Evolutionary conservation across 2,329 filamentous ascomycete species (phyloP).

Genomic region (Stachybotrys chlorohalonatus): DNA sequence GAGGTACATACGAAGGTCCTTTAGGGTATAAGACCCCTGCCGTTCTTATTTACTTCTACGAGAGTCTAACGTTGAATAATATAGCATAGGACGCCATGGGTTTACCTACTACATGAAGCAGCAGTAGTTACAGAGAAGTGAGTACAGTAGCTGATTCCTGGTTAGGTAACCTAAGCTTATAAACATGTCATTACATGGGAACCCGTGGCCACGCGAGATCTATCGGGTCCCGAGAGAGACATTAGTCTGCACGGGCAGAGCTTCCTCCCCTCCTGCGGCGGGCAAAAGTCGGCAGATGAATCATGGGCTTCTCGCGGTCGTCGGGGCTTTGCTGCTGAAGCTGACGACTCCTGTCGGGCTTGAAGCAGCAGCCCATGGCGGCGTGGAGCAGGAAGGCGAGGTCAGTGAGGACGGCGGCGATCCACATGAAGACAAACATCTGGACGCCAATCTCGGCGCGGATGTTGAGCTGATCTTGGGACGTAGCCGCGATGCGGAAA

Average conservation of each 20-base stretch:
- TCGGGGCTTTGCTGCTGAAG: constrained; percentile 4
- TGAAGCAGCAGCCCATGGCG: constrained; percentile 69
- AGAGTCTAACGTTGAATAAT: no score
- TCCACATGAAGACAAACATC: constrained; percentile 90
- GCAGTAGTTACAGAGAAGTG: no score
- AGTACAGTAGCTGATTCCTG: no score
- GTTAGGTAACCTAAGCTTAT: no score
- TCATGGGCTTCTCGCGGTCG: constrained; percentile 11
- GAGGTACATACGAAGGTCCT: no score
- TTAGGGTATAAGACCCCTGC: no score
- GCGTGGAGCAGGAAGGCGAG: constrained; percentile 66
- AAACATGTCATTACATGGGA: no score
- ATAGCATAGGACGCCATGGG: no score
- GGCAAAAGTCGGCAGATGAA: constrained; percentile 17
- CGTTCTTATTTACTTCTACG: no score
- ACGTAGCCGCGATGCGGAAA: constrained; percentile 67
- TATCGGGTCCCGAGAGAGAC: no score
- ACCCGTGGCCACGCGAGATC: no score
- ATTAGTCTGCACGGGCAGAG: neutral
- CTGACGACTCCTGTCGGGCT: constrained; percentile 13
- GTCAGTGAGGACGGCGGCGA: constrained; percentile 57
- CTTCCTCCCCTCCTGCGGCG: constrained; percentile 15
- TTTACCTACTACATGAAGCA: no score
- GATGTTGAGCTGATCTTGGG: constrained; percentile 69
- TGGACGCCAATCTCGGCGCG: constrained; percentile 55